Evolutionary conservation across 2,329 filamentous ascomycete genomes (phyloP).

Genomic region (Aspergillus felis): DNA sequence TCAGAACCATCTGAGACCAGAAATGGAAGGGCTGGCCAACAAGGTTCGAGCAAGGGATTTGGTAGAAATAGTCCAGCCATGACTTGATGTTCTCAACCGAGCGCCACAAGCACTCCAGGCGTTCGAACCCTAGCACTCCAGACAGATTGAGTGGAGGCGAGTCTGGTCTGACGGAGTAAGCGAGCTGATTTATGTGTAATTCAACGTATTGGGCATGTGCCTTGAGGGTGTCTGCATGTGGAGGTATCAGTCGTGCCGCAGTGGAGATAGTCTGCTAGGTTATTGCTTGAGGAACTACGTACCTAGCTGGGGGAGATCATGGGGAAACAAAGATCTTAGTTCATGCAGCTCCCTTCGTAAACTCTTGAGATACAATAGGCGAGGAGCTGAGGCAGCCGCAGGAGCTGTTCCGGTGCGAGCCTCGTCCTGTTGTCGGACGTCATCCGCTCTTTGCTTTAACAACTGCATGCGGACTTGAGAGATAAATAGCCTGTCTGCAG

Average conservation of each 20-base stretch:
- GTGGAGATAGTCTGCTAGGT: background rate
- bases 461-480: slow-evolving; percentile 37
- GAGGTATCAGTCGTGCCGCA: slow-evolving; percentile 2
- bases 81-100: slow-evolving; percentile 32
- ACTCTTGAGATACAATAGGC: slow-evolving; percentile 26
- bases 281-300: slow-evolving; percentile 4
- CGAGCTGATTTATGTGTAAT: slow-evolving; percentile 26
- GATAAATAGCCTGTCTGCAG: slow-evolving; percentile 28
- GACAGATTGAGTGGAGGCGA: slow-evolving; percentile 6
- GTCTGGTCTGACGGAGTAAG: slow-evolving; percentile 21
- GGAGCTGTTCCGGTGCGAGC: slow-evolving; percentile 7
- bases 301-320: slow-evolving; percentile 18
- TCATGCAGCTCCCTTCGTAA: slow-evolving; percentile 31
- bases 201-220: slow-evolving; percentile 26
- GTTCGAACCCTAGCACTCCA: slow-evolving; percentile 25
- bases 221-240: slow-evolving; percentile 21
- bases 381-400: slow-evolving; percentile 9
- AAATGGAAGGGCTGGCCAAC: slow-evolving; percentile 34
- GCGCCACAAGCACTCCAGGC: slow-evolving; percentile 32
- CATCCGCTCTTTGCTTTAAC: slow-evolving; percentile 27
- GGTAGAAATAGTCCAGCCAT: slow-evolving; percentile 32
- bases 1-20: slow-evolving; percentile 37
- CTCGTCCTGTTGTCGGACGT: slow-evolving; percentile 29
- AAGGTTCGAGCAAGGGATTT: slow-evolving; percentile 20
- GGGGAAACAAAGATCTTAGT: slow-evolving; percentile 24